A percentile compares a stretch with the other conserved stretches of the same genome.
Conservation (phyloP, 139 green algal species). For the Chlorella vulgaris region DNA sequence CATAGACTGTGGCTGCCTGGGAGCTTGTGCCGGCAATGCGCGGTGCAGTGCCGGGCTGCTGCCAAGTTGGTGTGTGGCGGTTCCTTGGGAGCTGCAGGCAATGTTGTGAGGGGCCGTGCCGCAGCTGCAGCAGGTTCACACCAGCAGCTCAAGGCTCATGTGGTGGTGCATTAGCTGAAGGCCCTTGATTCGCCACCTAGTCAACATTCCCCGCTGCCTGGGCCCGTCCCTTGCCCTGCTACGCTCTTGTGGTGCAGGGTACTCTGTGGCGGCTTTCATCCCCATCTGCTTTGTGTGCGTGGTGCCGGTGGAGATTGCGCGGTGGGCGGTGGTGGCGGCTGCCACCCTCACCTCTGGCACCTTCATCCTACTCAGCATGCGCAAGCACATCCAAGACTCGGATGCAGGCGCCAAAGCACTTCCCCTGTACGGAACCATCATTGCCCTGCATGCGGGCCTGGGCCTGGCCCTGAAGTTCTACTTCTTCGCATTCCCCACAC, state of each 20-base stretch:
- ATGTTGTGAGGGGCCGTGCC: too few species aligned
- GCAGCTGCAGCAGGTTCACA: too few species aligned
- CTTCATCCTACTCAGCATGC: constrained; percentile 80
- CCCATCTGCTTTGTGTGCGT: constrained; percentile 79
- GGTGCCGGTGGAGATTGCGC: constrained; percentile 65
- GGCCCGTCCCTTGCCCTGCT: neutral
- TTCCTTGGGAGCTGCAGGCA: too few species aligned
- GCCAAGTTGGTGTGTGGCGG: too few species aligned
- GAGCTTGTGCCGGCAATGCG: neutral
- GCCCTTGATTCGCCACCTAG: neutral
- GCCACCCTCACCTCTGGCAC: constrained; percentile 63
- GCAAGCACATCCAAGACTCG: constrained; percentile 58
- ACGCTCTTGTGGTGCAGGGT: constrained; percentile 50
- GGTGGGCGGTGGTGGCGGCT: constrained; percentile 63
- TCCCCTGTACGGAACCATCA: constrained; percentile 61
- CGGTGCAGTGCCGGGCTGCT: too few species aligned
- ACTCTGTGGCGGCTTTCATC: constrained; percentile 81
- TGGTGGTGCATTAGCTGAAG: too few species aligned
- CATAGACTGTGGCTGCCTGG: too few species aligned
- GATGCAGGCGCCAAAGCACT: constrained; percentile 66
- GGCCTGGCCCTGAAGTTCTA: constrained; percentile 82
- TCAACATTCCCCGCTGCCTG: neutral
- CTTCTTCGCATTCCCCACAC: constrained; percentile 75
- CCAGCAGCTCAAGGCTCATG: too few species aligned
- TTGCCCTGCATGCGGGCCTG: constrained; percentile 62